Percentiles rank a stretch among this genome's conserved stretches.
These are phyloP conservation scores for Eimeria acervulina DNA, from an alignment of 169 alveolate species.

Conservation along the genomic window DNA sequence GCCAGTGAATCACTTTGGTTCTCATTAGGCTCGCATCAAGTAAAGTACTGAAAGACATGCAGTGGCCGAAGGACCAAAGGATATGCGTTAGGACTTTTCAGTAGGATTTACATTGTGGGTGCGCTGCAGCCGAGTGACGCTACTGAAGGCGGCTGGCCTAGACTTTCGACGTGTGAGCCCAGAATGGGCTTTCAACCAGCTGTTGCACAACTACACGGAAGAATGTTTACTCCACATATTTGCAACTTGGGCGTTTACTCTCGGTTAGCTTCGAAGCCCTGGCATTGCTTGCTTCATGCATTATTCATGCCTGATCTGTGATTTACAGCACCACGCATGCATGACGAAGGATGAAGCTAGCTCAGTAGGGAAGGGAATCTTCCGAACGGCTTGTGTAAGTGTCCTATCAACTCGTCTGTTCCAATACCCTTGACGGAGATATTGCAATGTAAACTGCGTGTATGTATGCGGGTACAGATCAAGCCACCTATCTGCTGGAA, in stretches of 20 bases:
- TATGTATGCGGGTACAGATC: conserved; percentile 18
- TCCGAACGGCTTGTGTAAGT: neutral
- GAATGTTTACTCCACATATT: conserved; percentile 65
- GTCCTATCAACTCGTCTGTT: neutral
- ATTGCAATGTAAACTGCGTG: neutral
- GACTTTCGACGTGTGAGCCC: conserved; percentile 58
- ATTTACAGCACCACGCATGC: neutral
- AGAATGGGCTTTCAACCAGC: conserved; percentile 72
- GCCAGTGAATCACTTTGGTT: neutral
- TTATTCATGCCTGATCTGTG: neutral
- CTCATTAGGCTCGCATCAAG: neutral
- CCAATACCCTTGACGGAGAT: neutral
- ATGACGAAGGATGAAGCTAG: neutral
- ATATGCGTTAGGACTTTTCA: no score
- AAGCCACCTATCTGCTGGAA: conserved; percentile 60
- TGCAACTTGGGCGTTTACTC: conserved; percentile 74
- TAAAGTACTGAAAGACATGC: neutral
- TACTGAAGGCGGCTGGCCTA: conserved; percentile 73
- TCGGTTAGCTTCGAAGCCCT: conserved; percentile 16
- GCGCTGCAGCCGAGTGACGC: conserved; percentile 68
- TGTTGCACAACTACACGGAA: conserved; percentile 74
- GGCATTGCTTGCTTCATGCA: neutral
- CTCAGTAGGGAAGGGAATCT: neutral
- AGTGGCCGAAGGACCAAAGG: neutral
- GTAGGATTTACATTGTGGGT: neutral